Conservation (phyloP, 331 rosid genomes). For the Arachis monticola region DNA sequence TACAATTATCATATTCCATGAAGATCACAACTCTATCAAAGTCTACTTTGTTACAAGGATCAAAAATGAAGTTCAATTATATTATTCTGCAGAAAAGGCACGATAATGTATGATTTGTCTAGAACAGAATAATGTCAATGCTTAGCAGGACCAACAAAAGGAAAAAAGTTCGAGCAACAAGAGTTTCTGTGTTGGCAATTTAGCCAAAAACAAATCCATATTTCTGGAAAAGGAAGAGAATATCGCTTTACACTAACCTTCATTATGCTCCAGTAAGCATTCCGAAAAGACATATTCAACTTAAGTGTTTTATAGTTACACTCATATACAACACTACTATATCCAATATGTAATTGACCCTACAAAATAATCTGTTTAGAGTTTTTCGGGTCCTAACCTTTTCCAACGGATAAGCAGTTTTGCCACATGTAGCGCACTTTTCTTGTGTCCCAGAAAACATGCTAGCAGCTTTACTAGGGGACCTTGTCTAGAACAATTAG, state of each 20-base stretch:
- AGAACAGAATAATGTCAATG: slow-evolving; percentile 6
- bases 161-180: slow-evolving; percentile 26
- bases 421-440: slow-evolving; percentile 94
- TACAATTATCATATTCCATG: background rate
- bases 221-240: slow-evolving; percentile 17
- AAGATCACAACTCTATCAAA: background rate
- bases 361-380: slow-evolving; percentile 19
- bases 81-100: slow-evolving; percentile 12
- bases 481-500: slow-evolving; percentile 76
- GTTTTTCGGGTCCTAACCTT: slow-evolving; percentile 64
- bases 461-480: slow-evolving; percentile 94
- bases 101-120: slow-evolving; percentile 6
- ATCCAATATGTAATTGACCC: slow-evolving; percentile 2
- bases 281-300: slow-evolving; percentile 3
- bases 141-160: background rate
- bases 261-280: slow-evolving; percentile 13
- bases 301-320: slow-evolving; percentile 20
- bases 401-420: slow-evolving; percentile 96
- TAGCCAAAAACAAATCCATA: slow-evolving; percentile 2
- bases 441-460: slow-evolving; percentile 99
- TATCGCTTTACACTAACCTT: background rate
- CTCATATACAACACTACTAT: slow-evolving; percentile 19
- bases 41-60: slow-evolving; percentile 5
- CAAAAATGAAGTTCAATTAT: slow-evolving; percentile 31
- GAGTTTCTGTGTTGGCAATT: slow-evolving; percentile 13